Percentiles rank a stretch among this genome's conserved stretches.
phyloP scores from a whole-genome alignment of 2,329 filamentous ascomycete genomes.

The Didymella keratinophila region DNA sequence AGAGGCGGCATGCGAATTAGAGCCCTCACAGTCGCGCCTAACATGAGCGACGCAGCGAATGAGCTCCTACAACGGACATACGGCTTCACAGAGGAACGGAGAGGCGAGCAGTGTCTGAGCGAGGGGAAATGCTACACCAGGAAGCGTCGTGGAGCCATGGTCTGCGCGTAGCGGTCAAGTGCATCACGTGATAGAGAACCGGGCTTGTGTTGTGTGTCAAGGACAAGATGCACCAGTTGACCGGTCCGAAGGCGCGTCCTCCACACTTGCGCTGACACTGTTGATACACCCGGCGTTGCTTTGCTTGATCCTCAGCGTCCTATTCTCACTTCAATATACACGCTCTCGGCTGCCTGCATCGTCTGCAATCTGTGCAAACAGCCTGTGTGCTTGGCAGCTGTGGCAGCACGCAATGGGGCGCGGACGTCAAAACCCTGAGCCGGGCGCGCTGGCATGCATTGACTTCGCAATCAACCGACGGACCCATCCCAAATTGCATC shows the following conservation, averaged over 20 bases:
- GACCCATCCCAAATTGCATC: slow-evolving; percentile 7
- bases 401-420: not conserved
- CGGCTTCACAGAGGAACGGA: slow-evolving; percentile 23
- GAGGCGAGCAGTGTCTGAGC: slow-evolving; percentile 22
- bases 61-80: slow-evolving; percentile 29
- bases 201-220: slow-evolving; percentile 10
- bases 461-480: slow-evolving; percentile 4
- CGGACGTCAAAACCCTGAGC: slow-evolving; percentile 2
- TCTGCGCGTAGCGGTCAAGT: slow-evolving; percentile 27
- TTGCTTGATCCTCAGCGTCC: slow-evolving; percentile 19
- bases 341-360: slow-evolving; percentile 1
- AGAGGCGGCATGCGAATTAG: slow-evolving; percentile 46
- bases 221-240: not conserved
- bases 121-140: slow-evolving; percentile 31
- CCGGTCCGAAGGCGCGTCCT: slow-evolving; percentile 19
- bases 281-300: slow-evolving; percentile 23
- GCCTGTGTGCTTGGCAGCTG: not conserved
- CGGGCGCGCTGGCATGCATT: slow-evolving; percentile 9
- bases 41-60: slow-evolving; percentile 39
- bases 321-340: slow-evolving; percentile 19
- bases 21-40: slow-evolving; percentile 45
- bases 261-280: slow-evolving; percentile 19
- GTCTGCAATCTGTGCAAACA: slow-evolving; percentile 2
- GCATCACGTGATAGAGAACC: slow-evolving; percentile 26
- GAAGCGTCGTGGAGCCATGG: slow-evolving; percentile 28